A percentile compares a stretch with the other conserved stretches of the same genome.
Conservation (phyloP, 2,329 filamentous ascomycete genomes). For the Graphiopsis chlorocephala region DNA sequence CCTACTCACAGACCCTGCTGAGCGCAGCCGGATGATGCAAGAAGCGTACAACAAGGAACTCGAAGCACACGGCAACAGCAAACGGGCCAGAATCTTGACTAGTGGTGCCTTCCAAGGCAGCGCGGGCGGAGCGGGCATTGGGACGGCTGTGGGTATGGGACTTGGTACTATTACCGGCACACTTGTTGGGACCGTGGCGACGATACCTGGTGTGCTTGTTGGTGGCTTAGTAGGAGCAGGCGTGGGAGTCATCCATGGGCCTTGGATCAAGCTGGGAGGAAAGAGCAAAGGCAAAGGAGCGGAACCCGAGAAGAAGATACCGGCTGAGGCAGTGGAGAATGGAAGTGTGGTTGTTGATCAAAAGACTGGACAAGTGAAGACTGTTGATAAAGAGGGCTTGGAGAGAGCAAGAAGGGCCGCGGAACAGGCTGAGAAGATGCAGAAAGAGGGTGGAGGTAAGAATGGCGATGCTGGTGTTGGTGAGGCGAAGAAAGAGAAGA, state of each 20-base stretch:
- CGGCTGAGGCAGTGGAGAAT: conserved; percentile 10
- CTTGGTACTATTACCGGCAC: conserved; percentile 43
- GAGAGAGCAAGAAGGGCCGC: conserved; percentile 8
- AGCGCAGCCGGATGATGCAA: conserved; percentile 28
- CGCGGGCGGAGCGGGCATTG: conserved; percentile 43
- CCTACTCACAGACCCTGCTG: conserved; percentile 23
- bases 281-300: neutral
- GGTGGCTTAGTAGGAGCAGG: conserved; percentile 42
- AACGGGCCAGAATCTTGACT: conserved; percentile 28
- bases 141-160: conserved; percentile 40
- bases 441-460: neutral
- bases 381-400: conserved; percentile 8
- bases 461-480: neutral
- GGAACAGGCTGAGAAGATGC: neutral
- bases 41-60: conserved; percentile 34
- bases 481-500: conserved; percentile 6
- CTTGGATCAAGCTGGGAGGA: conserved; percentile 40
- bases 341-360: conserved; percentile 13
- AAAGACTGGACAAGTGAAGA: conserved; percentile 4
- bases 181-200: conserved; percentile 39
- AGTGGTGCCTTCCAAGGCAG: conserved; percentile 41
- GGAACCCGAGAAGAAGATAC: conserved; percentile 18
- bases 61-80: conserved; percentile 31
- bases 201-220: conserved; percentile 40
- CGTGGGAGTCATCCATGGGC: conserved; percentile 42